Base-by-base conservation (phyloP, 441 rosid species). In the Hura crepitans region DNA sequence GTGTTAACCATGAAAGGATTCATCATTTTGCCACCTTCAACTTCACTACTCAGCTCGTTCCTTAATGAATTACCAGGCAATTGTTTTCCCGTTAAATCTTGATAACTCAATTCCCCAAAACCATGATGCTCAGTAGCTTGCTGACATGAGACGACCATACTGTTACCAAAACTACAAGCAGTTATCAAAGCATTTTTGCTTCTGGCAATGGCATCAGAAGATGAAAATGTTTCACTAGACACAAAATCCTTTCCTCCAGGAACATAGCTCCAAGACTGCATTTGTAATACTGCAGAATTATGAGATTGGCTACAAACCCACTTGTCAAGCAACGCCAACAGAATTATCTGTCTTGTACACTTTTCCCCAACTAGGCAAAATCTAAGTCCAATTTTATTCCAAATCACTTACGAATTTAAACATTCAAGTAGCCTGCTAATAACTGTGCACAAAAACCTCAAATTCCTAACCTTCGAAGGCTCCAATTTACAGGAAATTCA, bases 191-290 rank as follows among this genome's bases (percentile, higher is more conserved):
- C 71, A 74, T 47, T 75, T 73, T 71, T 79, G 72, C 68, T 74
- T 62, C 82, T 79, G 31, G 69, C 54, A 68, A 74, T 62, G 46
- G 81, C 60, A 75, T 76, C 80, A 70, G 81, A 70, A 62, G 77
- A 74, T 53, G 82, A 72, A 66, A 72, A 74, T 70, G 72, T 58
- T 68, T 73, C 86, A 66, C 53, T 75, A 23, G 81, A 61, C 20
- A 60, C 71, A 46, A 62, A 61, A 6, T 65, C 85, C 46, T 75
- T 78, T 45, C 78, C 83, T 66, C 76, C 83, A 64, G 76, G 70
- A 55, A 79, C 75, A 77, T 58, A 81, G 70, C 81, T 78, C 85
- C 87, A 81, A 72, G 84, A 76, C 75, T 84, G 87, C 87, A 84
- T 86, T 72, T 39, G 27, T 23, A 33, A 53, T 13, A 23, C 54